Evolutionary conservation across 805 yeast species (phyloP).

Genomic region (Candida germanica): DNA sequence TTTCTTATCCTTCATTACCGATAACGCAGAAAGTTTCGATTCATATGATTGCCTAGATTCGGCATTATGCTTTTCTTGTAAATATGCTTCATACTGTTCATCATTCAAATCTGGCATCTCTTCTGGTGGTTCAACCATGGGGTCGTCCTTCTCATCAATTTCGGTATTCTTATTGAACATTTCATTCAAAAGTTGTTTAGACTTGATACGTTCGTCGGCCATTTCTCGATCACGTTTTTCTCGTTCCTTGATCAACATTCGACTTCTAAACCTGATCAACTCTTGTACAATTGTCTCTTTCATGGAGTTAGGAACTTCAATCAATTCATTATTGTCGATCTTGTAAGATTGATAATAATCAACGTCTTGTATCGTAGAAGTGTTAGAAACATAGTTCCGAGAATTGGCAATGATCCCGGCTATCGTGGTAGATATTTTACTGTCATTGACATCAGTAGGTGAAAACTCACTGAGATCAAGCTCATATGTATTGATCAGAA

Average conservation of each 20-base stretch:
- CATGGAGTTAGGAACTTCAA: conserved; percentile 54
- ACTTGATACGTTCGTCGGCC: conserved; percentile 46
- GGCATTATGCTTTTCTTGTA: conserved; percentile 19
- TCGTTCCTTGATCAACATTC: conserved; percentile 50
- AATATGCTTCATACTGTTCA: conserved; percentile 24
- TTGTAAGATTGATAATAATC: conserved; percentile 41
- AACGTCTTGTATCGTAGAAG: background rate
- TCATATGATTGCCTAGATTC: conserved; percentile 20
- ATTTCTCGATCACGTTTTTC: conserved; percentile 48
- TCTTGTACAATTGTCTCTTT: conserved; percentile 51
- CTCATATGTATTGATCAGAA: conserved; percentile 2
- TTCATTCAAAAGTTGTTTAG: conserved; percentile 39
- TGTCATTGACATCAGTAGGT: conserved; percentile 1
- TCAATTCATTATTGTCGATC: conserved; percentile 55
- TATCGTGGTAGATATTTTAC: conserved; percentile 1
- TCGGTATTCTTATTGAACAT: conserved; percentile 16
- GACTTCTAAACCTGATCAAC: conserved; percentile 54
- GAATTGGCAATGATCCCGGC: background rate
- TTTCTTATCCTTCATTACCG: conserved; percentile 18
- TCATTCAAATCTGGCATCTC: conserved; percentile 24
- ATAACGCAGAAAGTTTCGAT: conserved; percentile 14
- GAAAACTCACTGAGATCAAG: conserved; percentile 1
- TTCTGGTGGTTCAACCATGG: conserved; percentile 1
- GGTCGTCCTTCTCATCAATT: conserved; percentile 1
- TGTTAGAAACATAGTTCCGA: background rate